Percentiles rank a stretch among this genome's conserved stretches.
Conservation (phyloP, 2,329 filamentous ascomycete species). For the Alternaria arborescens region DNA sequence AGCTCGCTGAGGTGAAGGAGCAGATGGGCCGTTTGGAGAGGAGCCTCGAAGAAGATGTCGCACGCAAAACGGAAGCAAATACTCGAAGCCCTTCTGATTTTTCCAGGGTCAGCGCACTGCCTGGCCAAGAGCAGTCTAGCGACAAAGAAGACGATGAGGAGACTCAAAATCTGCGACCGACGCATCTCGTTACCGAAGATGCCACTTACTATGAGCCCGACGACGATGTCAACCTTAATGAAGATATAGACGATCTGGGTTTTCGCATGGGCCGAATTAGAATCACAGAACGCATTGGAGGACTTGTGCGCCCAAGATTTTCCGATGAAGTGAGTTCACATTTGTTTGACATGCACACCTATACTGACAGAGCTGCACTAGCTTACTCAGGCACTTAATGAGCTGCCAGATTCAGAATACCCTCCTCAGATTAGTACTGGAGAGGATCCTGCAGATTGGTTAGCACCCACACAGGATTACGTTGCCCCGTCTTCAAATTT, state of each 20-base stretch:
- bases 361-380: slow-evolving; percentile 18
- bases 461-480: slow-evolving; percentile 71
- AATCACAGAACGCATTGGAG: slow-evolving; percentile 77
- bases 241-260: slow-evolving; percentile 76
- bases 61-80: slow-evolving; percentile 51
- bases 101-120: slow-evolving; percentile 21
- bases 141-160: slow-evolving; percentile 66
- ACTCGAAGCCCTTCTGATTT: slow-evolving; percentile 2
- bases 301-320: slow-evolving; percentile 74
- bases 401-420: slow-evolving; percentile 28
- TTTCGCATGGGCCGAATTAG: slow-evolving; percentile 75
- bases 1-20: slow-evolving; percentile 79
- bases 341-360: neutral
- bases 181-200: slow-evolving; percentile 69
- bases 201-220: slow-evolving; percentile 72
- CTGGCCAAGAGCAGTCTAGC: slow-evolving; percentile 57
- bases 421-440: slow-evolving; percentile 17
- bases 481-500: slow-evolving; percentile 73
- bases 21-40: slow-evolving; percentile 76
- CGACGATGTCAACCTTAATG: slow-evolving; percentile 71
- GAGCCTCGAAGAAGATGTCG: slow-evolving; percentile 73
- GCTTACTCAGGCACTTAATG: slow-evolving; percentile 44
- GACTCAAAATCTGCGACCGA: slow-evolving; percentile 67
- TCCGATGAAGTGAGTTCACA: slow-evolving; percentile 68
- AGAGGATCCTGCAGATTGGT: slow-evolving; percentile 55